Base-by-base conservation (phyloP, 768 basidiomycete genomes). In the Epithele typhae region DNA sequence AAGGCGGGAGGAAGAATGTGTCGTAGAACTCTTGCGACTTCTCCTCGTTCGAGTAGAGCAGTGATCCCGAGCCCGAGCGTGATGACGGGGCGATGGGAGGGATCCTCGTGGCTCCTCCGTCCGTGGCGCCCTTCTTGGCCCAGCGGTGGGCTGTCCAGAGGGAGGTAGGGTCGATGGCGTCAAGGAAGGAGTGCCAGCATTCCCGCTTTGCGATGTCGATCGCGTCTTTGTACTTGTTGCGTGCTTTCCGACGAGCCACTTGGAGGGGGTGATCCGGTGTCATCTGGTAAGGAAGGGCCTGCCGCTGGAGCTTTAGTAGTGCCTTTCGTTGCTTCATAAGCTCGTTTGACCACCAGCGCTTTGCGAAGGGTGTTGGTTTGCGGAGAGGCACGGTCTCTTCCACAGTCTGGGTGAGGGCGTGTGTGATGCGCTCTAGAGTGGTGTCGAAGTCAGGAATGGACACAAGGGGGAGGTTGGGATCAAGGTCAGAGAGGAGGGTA, bases 281-380 rank as follows among this genome's bases (percentile, higher is more conserved):
- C 35, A 36, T 25, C 56, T 46, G 32, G 44, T 42, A 0, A 30
- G 41, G 21, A 48, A 45, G 0, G 61, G 24, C 0, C 43, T 21
- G 0, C 48, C 30, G 4, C 56, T 49, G n/a, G 63, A 25, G 37
- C 53, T 47, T 5, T 59, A 49, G 0, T 53, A 41, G 5, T 55
- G 54, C 33, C 9, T 45, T 54, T 11, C 56, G 56, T 19, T 55
- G 24, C 0, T 52, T 38, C 0, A 43, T 44, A 3, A 74, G 64
- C 0, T 66, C 65, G 11, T 49, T 40, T 8, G 43, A 59, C 65
- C 61, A 72, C 71, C 68, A 71, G 2, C 57, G 18, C 25, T 68
- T 69, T 1, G 49, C 21, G 44, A 58, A 58, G 2, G 59, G 61
- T 2, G 43, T 51, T 1, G 56, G 54, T 22, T 52, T 45, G 1